Percentiles rank a stretch among this genome's conserved stretches.
These are phyloP conservation scores for Arachnopeziza araneosa DNA, from an alignment of 2,329 filamentous ascomycete genomes.

Conservation along the genomic window DNA sequence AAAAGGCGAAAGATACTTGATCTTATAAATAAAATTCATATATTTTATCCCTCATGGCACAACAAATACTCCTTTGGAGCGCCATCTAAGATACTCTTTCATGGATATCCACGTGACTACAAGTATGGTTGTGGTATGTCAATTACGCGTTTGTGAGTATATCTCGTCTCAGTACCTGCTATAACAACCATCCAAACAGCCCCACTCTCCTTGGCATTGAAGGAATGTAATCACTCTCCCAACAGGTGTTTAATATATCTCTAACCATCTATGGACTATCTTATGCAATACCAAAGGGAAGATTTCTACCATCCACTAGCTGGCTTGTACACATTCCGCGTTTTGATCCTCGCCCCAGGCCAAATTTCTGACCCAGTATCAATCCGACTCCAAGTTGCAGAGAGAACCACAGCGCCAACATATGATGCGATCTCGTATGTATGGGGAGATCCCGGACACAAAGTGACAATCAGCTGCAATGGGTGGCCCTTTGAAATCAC, in stretches of 20 bases:
- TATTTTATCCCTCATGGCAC: no score
- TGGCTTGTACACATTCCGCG: not conserved
- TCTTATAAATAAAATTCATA: no score
- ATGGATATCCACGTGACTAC: not conserved
- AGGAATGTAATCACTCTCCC: not conserved
- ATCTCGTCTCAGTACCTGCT: not conserved
- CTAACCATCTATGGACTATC: not conserved
- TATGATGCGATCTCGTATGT: conserved; percentile 14
- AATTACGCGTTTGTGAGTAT: not conserved
- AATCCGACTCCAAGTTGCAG: conserved; percentile 2
- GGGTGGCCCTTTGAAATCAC: conserved; percentile 2
- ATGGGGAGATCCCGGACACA: conserved; percentile 7
- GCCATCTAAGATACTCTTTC: no score
- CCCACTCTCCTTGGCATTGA: not conserved
- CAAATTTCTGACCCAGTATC: conserved; percentile 1
- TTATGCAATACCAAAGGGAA: not conserved
- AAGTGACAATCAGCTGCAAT: conserved; percentile 3
- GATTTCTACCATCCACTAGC: not conserved
- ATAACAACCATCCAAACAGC: not conserved
- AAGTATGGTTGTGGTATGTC: not conserved
- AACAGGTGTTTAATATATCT: not conserved
- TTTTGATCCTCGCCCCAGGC: not conserved
- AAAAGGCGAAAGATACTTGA: no score
- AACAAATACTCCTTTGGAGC: no score
- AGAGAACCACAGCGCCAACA: not conserved